Evolutionary conservation across 768 basidiomycete genomes (phyloP), one percentile per base, ranked within the genome.

Genomic region (Hypholoma sublateritium): DNA sequence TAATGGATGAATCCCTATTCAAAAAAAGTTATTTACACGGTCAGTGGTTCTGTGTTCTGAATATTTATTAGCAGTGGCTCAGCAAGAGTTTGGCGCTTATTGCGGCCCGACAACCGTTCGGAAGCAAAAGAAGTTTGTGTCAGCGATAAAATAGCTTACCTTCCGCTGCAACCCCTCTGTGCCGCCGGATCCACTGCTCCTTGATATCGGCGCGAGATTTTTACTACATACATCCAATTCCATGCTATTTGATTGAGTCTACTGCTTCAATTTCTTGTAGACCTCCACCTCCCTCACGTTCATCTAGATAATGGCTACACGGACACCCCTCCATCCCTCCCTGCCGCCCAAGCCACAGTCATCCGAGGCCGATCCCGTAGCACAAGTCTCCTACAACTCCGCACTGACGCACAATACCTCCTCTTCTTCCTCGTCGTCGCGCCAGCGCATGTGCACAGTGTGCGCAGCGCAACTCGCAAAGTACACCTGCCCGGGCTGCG

Each of bases 401-500:
- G 55, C 41, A 49, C 50, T 61, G 43, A 57, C 35, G 35, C 58
- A 62, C 56, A 62, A 61, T 35, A 57, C 59, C 2, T 57, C 66
- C 42, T 58, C 62, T 1, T 65, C 67, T 5, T 63, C 64, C 4
- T 53, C 68, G 21, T 46, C 69, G 19, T 46, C 69, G 35, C 57
- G 62, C 32, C 65, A 60, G 50, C 64, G 63, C 36, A 62, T 71
- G 9, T 91, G 88, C 67, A 67, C 70, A 13, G 67, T 82, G 36
- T 90, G 89, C 69, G 72, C 68, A 45, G 62, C 65, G 17, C 65
- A 74, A 37, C 64, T 70, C 43, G 74, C 86, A 0, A 87, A 79
- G 57, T 94, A 94, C 75, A 90, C 85, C 56, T 94, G 92, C 69
- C 92, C 92, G 0, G 79, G 89, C 42, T 94, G 92, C 70, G 63